phyloP scores from a whole-genome alignment of 192 early-diverging fungal species.

The Phycomyces nitens region DNA sequence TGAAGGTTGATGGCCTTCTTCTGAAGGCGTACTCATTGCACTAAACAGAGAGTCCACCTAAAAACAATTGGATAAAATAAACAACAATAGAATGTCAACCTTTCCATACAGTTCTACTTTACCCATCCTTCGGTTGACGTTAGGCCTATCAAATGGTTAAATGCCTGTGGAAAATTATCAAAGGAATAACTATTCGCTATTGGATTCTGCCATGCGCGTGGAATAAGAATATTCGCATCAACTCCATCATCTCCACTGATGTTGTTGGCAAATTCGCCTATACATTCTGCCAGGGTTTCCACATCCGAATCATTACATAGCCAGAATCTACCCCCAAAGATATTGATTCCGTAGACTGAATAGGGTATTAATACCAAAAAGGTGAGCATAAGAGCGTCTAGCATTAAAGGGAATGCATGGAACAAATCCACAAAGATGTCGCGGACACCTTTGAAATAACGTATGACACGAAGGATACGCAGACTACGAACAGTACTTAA shows the following conservation, averaged over 20 bases:
- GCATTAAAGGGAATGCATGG: conserved; percentile 47
- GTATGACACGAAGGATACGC: conserved; percentile 32
- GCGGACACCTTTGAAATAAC: conserved; percentile 29
- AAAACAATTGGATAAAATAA: not conserved
- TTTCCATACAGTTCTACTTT: not conserved
- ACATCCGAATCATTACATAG: conserved; percentile 37
- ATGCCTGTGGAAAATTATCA: conserved; percentile 45
- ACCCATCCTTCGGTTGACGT: conserved; percentile 57
- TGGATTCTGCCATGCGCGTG: conserved; percentile 56
- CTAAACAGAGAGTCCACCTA: conserved; percentile 28
- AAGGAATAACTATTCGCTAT: conserved; percentile 42
- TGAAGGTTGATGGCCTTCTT: conserved; percentile 18
- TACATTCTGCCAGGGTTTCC: conserved; percentile 27
- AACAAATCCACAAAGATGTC: conserved; percentile 32
- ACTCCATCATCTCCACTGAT: conserved; percentile 10
- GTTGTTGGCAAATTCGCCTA: conserved; percentile 31
- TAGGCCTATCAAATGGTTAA: conserved; percentile 48
- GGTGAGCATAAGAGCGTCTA: conserved; percentile 47
- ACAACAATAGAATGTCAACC: not conserved
- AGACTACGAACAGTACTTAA: conserved; percentile 48
- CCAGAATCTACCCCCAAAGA: conserved; percentile 48
- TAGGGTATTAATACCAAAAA: conserved; percentile 52
- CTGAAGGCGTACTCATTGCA: conserved; percentile 35
- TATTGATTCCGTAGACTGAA: conserved; percentile 47
- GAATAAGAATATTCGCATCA: conserved; percentile 25